Evolutionary conservation across 352 stramenopile genomes (phyloP).

Genomic region (Phytophthora tentaculata): DNA sequence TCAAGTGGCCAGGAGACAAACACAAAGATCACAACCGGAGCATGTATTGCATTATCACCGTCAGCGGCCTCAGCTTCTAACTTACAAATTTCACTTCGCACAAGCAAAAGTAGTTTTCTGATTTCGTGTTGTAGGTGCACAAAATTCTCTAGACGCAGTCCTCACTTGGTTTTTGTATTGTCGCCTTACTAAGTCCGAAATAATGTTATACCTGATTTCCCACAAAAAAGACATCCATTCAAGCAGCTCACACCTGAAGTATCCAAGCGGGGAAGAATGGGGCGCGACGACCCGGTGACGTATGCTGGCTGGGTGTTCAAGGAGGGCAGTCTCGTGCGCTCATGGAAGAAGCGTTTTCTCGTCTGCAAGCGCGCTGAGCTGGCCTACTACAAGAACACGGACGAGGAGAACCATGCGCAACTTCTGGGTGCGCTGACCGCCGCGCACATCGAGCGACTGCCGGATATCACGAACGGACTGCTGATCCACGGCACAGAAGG

Average conservation of each 20-base stretch:
- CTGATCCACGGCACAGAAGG: constrained; percentile 69
- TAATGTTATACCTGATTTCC: constrained; percentile 30
- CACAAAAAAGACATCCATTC: constrained; percentile 16
- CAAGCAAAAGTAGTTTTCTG: constrained; percentile 8
- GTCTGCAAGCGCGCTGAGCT: constrained; percentile 77
- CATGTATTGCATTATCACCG: constrained; percentile 91
- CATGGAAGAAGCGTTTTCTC: constrained; percentile 87
- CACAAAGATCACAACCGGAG: constrained; percentile 90
- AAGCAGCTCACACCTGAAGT: constrained; percentile 22
- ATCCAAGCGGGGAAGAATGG: constrained; percentile 30
- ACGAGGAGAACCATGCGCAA: constrained; percentile 69
- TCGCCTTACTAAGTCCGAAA: constrained; percentile 16
- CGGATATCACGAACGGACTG: constrained; percentile 79
- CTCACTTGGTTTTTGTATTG: constrained; percentile 15
- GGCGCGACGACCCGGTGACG: constrained; percentile 55
- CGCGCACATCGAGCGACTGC: constrained; percentile 63
- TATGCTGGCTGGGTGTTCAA: constrained; percentile 84
- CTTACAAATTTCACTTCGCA: background rate
- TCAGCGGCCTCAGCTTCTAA: constrained; percentile 87
- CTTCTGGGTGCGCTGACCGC: constrained; percentile 76
- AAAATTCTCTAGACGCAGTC: constrained; percentile 18
- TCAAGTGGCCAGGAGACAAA: constrained; percentile 92
- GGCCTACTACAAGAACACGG: constrained; percentile 84
- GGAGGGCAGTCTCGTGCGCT: constrained; percentile 79
- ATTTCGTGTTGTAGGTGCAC: constrained; percentile 10